Conservation (phyloP, 495 filamentous ascomycete genomes). For the Hypomontagnella monticulosa region DNA sequence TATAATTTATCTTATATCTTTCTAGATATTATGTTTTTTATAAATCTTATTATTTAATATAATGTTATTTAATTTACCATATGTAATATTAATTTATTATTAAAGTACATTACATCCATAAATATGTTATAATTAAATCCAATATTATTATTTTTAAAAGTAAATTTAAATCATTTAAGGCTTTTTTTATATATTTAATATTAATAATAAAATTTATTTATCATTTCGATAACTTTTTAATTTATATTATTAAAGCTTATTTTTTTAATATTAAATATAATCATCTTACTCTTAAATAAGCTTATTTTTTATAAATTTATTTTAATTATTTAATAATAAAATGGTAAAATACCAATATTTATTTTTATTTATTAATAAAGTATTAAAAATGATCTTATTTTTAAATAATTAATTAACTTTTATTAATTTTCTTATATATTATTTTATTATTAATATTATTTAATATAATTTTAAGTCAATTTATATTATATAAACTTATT, state of each 20-base stretch:
- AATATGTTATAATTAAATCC: not conserved
- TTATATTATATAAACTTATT: not conserved
- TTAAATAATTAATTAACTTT: not conserved
- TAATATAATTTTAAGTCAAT: not conserved
- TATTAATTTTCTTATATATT: constrained; percentile 1
- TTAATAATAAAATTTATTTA: constrained; percentile 6
- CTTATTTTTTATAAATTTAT: constrained; percentile 1
- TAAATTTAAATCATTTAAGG: constrained; percentile 1
- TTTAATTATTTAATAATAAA: too few species aligned
- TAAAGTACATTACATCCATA: not conserved
- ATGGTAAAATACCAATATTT: not conserved
- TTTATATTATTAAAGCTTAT: not conserved
- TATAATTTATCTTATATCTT: constrained; percentile 1
- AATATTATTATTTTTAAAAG: not conserved
- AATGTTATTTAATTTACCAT: not conserved
- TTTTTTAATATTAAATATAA: not conserved
- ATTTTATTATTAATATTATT: constrained; percentile 1
- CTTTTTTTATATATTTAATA: constrained; percentile 1
- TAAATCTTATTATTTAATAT: constrained; percentile 1
- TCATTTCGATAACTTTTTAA: not conserved
- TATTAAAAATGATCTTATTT: not conserved
- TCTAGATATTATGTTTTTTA: constrained; percentile 3
- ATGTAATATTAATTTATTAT: not conserved
- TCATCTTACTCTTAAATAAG: too few species aligned
- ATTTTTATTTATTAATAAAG: not conserved